Evolutionary conservation across 2,329 filamentous ascomycete genomes (phyloP).

Genomic region (Daldinia sp.): DNA sequence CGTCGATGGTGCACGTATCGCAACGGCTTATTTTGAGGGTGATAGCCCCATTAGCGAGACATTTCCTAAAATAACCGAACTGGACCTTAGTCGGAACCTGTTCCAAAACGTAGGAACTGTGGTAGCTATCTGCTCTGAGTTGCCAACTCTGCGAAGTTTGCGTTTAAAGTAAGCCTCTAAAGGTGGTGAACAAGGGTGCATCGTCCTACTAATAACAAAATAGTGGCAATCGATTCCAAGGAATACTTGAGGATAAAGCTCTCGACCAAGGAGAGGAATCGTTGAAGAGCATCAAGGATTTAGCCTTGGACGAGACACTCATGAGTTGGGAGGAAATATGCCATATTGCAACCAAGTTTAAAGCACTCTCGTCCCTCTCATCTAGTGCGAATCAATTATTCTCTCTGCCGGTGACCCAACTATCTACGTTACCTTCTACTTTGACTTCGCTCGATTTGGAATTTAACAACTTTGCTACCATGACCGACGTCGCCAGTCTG

Average conservation of each 20-base stretch:
- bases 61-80: slow-evolving; percentile 75
- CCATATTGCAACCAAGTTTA: slow-evolving; percentile 62
- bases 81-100: slow-evolving; percentile 87
- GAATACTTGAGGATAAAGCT: slow-evolving; percentile 53
- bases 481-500: slow-evolving; percentile 67
- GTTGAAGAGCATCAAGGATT: slow-evolving; percentile 63
- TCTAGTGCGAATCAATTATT: slow-evolving; percentile 67
- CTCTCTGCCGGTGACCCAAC: slow-evolving; percentile 54
- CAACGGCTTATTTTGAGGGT: slow-evolving; percentile 46
- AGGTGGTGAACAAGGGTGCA: not conserved
- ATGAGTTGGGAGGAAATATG: slow-evolving; percentile 72
- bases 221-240: slow-evolving; percentile 77
- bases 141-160: slow-evolving; percentile 72
- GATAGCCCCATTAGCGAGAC: slow-evolving; percentile 55
- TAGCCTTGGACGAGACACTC: slow-evolving; percentile 73
- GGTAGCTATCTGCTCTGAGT: slow-evolving; percentile 72
- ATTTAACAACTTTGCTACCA: slow-evolving; percentile 70
- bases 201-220: slow-evolving; percentile 10
- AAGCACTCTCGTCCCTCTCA: slow-evolving; percentile 58
- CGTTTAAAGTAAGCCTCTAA: slow-evolving; percentile 70
- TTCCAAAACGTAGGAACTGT: slow-evolving; percentile 74
- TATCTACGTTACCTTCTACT: slow-evolving; percentile 55
- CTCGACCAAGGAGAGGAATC: slow-evolving; percentile 48
- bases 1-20: slow-evolving; percentile 77
- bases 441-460: slow-evolving; percentile 74